Base-by-base conservation (phyloP, 495 filamentous ascomycete genomes). In the Hypoxylon intermedium region DNA sequence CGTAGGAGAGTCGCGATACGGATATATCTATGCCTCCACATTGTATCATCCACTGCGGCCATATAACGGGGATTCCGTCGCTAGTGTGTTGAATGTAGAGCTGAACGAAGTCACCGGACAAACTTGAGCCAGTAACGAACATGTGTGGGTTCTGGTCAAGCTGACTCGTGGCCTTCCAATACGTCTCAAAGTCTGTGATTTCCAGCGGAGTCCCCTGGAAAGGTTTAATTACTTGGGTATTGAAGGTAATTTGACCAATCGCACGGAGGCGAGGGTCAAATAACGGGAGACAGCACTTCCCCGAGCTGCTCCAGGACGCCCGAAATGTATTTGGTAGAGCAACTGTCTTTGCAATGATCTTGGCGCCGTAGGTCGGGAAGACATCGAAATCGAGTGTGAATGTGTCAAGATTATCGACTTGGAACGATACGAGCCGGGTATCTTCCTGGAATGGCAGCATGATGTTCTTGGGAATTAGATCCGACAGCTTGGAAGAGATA, bases 351-450 rank as follows among this genome's bases (percentile, higher is more conserved):
- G 94, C 95, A 69, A 98, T 97, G 36, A 97, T 90, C 74, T 93
- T 97, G 12, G 92, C 93, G 42, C 94, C 94, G 70, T 98, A 97
- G 0, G 95, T 96, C 7, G 94, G 94, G 73, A 93, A 98, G 42
- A 98, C 90, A 70, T 98, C 95, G 70, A 98, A 97, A 73, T 98
- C 94, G 63, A 98, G 89, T 24, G 91, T 83, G 72, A 98, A 98
- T 1, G 91, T 88, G 36, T 93, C 89, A 43, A 98, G 75, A 50
- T 88, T 92, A 72, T 98, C 95, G 58, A 97, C 89, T 64, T 98
- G 93, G 76, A 98, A 98, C 6, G 93, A 96, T 51, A 97, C 86
- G 31, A 90, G 82, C 46, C 90, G 88, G 44, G 89, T 91, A 72
- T 98, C 94, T 73, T 98, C 95, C 70, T 96, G 94, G 64, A 98